Conservation (phyloP, 2,329 filamentous ascomycete genomes). For the Epichloe sibirici region DNA sequence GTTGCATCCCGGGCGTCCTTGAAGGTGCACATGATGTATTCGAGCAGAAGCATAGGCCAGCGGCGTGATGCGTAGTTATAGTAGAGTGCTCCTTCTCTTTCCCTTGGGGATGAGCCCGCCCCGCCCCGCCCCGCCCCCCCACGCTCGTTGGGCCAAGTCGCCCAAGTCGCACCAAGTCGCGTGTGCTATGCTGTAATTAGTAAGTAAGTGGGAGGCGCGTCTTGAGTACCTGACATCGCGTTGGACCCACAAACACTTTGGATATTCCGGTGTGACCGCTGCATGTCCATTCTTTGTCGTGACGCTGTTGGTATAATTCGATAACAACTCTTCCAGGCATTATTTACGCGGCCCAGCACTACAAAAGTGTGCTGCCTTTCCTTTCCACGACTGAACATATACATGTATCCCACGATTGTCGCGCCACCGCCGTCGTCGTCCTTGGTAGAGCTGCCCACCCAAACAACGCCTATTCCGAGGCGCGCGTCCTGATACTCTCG, state of each 20-base stretch:
- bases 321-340: neutral
- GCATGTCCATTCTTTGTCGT: neutral
- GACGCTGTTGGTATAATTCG: neutral
- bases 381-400: neutral
- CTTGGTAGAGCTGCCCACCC: neutral
- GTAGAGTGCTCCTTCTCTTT: too few species aligned
- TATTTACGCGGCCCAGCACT: neutral
- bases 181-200: neutral
- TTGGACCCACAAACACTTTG: constrained; percentile 14
- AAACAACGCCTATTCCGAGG: neutral
- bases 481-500: neutral
- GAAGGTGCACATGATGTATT: too few species aligned
- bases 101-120: too few species aligned
- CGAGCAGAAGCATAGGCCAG: too few species aligned
- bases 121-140: too few species aligned
- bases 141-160: neutral
- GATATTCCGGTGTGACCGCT: neutral
- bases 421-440: neutral
- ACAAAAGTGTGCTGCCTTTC: neutral
- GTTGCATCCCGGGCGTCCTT: too few species aligned
- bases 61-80: too few species aligned
- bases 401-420: neutral
- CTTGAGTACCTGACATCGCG: constrained; percentile 12
- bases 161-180: neutral
- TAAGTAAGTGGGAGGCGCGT: constrained; percentile 12